These are phyloP conservation scores for Cystobasidium ongulense DNA, from an alignment of 768 basidiomycete species.

Conservation along the genomic window DNA sequence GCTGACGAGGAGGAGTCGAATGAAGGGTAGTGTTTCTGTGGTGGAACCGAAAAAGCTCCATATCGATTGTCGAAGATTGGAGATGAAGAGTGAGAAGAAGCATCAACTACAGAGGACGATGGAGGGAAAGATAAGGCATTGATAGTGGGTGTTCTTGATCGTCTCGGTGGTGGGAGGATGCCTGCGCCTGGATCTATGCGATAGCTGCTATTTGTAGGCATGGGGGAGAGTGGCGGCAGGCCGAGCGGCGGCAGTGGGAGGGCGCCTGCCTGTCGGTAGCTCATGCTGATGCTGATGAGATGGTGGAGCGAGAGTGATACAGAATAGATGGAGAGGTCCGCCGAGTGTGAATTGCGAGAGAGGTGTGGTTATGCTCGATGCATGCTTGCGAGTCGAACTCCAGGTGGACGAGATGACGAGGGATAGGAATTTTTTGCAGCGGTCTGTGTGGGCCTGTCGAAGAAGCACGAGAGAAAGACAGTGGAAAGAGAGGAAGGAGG, in stretches of 20 bases:
- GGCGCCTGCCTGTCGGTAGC: not conserved
- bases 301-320: too few species aligned
- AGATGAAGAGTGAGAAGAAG: not conserved
- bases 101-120: not conserved
- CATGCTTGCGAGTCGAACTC: too few species aligned
- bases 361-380: too few species aligned
- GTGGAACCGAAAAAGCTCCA: not conserved
- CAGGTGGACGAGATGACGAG: not conserved
- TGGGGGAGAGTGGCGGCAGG: not conserved
- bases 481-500: too few species aligned
- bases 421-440: not conserved
- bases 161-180: not conserved
- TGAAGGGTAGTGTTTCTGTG: not conserved
- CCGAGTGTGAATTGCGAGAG: too few species aligned
- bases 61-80: not conserved
- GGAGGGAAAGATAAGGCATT: not conserved
- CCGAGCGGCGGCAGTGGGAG: not conserved
- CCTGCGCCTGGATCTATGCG: not conserved
- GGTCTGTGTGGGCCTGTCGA: too few species aligned
- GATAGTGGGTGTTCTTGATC: not conserved
- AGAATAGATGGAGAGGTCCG: too few species aligned
- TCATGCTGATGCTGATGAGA: not conserved
- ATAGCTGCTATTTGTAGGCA: not conserved
- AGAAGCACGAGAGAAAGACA: too few species aligned
- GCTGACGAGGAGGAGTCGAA: not conserved